These are phyloP conservation scores for Pulveroboletus sp. DNA, from an alignment of 768 basidiomycete species.

Conservation along the genomic window DNA sequence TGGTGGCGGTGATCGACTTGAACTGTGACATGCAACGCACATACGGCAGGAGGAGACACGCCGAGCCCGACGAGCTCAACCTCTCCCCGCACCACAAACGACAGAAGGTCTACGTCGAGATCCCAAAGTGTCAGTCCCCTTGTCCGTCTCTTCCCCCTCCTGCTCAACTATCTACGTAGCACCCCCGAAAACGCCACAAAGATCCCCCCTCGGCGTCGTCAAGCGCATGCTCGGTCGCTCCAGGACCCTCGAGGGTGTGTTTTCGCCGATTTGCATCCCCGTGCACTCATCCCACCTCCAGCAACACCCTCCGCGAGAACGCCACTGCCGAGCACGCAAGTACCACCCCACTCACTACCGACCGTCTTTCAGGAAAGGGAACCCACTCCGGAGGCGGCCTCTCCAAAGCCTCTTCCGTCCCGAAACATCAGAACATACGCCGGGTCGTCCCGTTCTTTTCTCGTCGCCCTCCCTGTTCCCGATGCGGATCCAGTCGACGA, in stretches of 20 bases:
- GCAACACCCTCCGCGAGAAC: conserved; percentile 1
- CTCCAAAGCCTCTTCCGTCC: conserved; percentile 23
- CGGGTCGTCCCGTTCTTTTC: conserved; percentile 75
- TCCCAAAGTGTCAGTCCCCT: conserved; percentile 1
- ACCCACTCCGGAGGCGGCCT: conserved; percentile 24
- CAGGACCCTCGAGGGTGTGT: conserved; percentile 42
- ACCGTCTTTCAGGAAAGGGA: conserved; percentile 21
- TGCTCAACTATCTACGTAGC: too few relatives aligned
- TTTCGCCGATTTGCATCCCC: neutral
- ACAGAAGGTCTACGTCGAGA: conserved; percentile 30
- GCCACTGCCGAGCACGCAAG: neutral
- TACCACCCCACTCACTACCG: conserved; percentile 21
- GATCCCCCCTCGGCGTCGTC: conserved; percentile 38
- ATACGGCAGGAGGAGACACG: conserved; percentile 37
- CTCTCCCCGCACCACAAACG: too few relatives aligned
- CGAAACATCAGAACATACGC: conserved; percentile 64
- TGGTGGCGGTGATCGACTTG: too few relatives aligned
- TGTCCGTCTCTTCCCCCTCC: too few relatives aligned
- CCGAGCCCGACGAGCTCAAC: too few relatives aligned
- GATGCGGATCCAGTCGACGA: conserved; percentile 41
- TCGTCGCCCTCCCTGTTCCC: conserved; percentile 53
- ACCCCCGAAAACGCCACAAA: conserved; percentile 10
- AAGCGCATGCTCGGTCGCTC: conserved; percentile 73
- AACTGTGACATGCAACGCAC: conserved; percentile 26
- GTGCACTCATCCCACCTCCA: neutral